These are phyloP conservation scores for Betula pendula DNA, from an alignment of 306 rosid genomes.

Conservation along the genomic window DNA sequence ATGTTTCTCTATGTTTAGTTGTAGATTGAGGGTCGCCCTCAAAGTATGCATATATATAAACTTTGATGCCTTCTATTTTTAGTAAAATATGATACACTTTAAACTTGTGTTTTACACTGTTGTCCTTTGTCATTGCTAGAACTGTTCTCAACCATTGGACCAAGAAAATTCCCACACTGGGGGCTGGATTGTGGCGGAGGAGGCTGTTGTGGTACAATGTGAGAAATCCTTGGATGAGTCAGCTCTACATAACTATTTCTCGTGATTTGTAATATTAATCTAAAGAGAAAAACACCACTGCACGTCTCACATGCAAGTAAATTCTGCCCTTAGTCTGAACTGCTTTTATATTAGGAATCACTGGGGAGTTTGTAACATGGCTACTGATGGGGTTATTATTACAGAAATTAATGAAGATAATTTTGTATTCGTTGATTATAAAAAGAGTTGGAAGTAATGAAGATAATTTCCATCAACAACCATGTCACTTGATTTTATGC, in stretches of 20 bases:
- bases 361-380: neutral
- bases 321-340: neutral
- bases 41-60: neutral
- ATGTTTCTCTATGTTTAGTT: slow-evolving; percentile 1
- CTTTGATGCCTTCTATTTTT: neutral
- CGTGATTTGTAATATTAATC: slow-evolving; percentile 19
- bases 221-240: slow-evolving; percentile 45
- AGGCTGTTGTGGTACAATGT: slow-evolving; percentile 58
- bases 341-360: neutral
- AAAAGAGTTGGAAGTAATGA: no score
- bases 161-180: slow-evolving; percentile 30
- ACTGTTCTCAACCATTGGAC: slow-evolving; percentile 45
- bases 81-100: neutral
- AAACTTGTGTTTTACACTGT: neutral
- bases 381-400: neutral
- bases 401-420: neutral
- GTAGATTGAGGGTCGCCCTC: neutral
- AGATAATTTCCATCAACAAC: no score
- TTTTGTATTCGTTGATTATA: neutral
- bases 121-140: slow-evolving; percentile 38
- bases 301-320: slow-evolving; percentile 8
- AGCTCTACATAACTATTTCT: slow-evolving; percentile 29
- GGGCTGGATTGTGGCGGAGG: slow-evolving; percentile 70
- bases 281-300: neutral
- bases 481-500: no score